Evolutionary conservation across 495 filamentous ascomycete species (phyloP), one percentile per base, ranked within the genome.

Genomic region (Aspergillus coremiiformis): DNA sequence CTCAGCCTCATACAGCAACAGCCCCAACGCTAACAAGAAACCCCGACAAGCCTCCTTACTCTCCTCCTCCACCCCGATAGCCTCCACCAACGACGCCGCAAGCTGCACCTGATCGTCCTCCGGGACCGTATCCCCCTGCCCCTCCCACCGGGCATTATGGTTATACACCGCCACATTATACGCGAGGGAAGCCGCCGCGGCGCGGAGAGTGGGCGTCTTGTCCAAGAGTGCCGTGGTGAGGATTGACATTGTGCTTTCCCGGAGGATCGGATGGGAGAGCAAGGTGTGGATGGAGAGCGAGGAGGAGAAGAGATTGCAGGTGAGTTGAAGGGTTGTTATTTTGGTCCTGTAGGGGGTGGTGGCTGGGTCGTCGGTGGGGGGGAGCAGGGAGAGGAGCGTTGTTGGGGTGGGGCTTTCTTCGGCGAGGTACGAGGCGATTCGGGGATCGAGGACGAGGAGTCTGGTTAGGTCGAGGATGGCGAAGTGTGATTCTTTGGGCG

Each of bases 341-440:
- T 9, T 96, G 78, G 17, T 84, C n/a, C n/a, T 80, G 62, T 97
- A 95, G 1, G 92, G 89, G 50, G 75, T 81, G 3, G 74, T 62
- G 4, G 67, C 55, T 5, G 74, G 58, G 3, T 66, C 55, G 44
- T 77, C 81, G 29, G 84, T 72, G 48, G 82, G 77, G 8, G 76
- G 61, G 26, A 97, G 69, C 5, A 96, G 59, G 9, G 81, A 70
- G 47, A 78, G 59, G 19, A 95, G 70, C 12, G 86, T 89, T 37
- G 64, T 59, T 53, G 86, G 83, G 29, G 71, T 66, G 22, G 68
- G 29, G 60, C 95, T 86, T 67, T 92, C 86, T 12, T 89, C 89
- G n/a, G 89, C 90, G 54, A 89, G 90, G 68, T 82, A 93, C 51
- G 87, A 84, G 58, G 86, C 87, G n/a, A 95, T 74, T n/a, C 93